A percentile compares a stretch with the other conserved stretches of the same genome.
phyloP scores from a whole-genome alignment of 306 rosid species.

The Mucuna pruriens region DNA sequence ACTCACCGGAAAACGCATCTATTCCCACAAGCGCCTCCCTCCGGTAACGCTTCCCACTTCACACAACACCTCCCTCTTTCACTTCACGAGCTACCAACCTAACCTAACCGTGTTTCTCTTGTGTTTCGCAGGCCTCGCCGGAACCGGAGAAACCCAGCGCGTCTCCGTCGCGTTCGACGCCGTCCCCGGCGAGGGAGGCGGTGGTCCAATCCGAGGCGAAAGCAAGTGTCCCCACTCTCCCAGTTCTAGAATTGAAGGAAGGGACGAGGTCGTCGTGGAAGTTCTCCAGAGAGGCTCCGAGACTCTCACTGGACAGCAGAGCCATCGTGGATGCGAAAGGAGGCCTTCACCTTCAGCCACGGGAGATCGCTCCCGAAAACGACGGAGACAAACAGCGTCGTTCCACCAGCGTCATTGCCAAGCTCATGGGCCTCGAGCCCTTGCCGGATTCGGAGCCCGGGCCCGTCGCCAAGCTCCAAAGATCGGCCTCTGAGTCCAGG shows the following conservation, averaged over 20 bases:
- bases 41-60: conserved; percentile 40
- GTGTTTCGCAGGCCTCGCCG: conserved; percentile 8
- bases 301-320: conserved; percentile 91
- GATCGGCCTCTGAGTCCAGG: conserved; percentile 95
- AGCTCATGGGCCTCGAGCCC: conserved; percentile 90
- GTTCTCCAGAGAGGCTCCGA: conserved; percentile 87
- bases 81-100: not conserved
- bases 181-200: conserved; percentile 57
- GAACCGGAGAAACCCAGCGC: conserved; percentile 39
- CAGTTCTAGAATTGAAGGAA: conserved; percentile 73
- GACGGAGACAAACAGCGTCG: conserved; percentile 68
- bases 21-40: conserved; percentile 66
- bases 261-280: conserved; percentile 87
- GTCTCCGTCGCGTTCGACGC: conserved; percentile 42
- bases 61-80: not conserved
- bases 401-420: conserved; percentile 90
- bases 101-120: not conserved
- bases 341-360: conserved; percentile 52
- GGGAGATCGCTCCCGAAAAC: conserved; percentile 53
- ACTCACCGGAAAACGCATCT: conserved; percentile 71
- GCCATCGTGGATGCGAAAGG: conserved; percentile 86
- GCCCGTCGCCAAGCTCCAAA: conserved; percentile 68
- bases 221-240: conserved; percentile 37
- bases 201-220: conserved; percentile 36
- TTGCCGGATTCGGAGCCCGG: conserved; percentile 59